Conservation (phyloP, 176 grass and related monocot genomes). For the Tuctoria greenei region DNA sequence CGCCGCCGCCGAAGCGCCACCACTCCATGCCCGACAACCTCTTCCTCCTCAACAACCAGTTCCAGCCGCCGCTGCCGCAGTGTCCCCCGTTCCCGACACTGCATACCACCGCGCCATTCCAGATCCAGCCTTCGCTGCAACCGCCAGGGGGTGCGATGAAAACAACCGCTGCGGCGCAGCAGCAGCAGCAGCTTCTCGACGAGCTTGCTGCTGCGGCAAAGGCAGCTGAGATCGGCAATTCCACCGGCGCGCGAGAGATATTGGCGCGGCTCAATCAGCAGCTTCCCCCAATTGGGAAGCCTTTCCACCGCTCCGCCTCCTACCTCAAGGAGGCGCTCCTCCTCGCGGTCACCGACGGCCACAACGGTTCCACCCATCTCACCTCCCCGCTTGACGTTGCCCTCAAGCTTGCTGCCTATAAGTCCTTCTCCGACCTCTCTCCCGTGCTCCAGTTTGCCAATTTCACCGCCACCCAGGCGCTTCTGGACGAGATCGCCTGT, state of each 20-base stretch:
- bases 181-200: constrained; percentile 32
- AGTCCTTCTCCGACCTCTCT: constrained; percentile 62
- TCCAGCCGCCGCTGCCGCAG: constrained; percentile 4
- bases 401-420: constrained; percentile 54
- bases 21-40: constrained; percentile 39
- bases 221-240: constrained; percentile 58
- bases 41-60: constrained; percentile 45
- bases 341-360: constrained; percentile 36
- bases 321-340: constrained; percentile 68
- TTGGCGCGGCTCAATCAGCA: constrained; percentile 97
- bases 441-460: constrained; percentile 60
- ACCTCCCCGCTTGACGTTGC: constrained; percentile 46
- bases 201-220: constrained; percentile 54
- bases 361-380: constrained; percentile 14
- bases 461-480: constrained; percentile 59
- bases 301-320: constrained; percentile 65
- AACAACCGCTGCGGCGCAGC: not conserved
- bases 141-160: not conserved
- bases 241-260: constrained; percentile 59
- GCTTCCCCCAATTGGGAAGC: constrained; percentile 64
- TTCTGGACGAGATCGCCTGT: constrained; percentile 48
- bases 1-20: constrained; percentile 44
- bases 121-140: constrained; percentile 40
- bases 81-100: constrained; percentile 15
- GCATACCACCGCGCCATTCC: constrained; percentile 14